Evolutionary conservation across 2,329 filamentous ascomycete species (phyloP).

Genomic region (Pseudogymnoascus sp.): DNA sequence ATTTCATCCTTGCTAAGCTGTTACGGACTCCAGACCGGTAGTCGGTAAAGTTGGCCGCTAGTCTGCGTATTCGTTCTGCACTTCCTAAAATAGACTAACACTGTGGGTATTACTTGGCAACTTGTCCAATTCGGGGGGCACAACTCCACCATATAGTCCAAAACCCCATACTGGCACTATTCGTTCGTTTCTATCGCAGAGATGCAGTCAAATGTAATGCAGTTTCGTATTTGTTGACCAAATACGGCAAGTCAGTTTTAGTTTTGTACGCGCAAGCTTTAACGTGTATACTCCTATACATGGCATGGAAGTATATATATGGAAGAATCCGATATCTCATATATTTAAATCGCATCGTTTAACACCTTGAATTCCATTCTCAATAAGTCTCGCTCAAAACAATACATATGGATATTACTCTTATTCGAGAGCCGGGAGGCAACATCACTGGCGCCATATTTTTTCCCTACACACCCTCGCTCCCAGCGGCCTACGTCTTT

Average conservation of each 20-base stretch:
- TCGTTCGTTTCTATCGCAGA: background rate
- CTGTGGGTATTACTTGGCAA: background rate
- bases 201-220: background rate
- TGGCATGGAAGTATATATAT: background rate
- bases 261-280: background rate
- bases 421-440: background rate
- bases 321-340: background rate
- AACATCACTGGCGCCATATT: background rate
- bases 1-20: background rate
- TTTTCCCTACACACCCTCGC: slow-evolving; percentile 12
- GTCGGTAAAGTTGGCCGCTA: background rate
- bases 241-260: background rate
- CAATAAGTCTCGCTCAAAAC: background rate
- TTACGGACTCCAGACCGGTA: background rate
- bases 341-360: background rate
- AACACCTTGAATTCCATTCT: background rate
- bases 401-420: background rate
- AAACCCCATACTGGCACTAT: background rate
- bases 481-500: slow-evolving; percentile 14
- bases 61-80: background rate
- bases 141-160: background rate
- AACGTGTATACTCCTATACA: background rate
- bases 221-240: background rate
- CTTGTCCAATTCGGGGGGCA: background rate
- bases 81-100: background rate